Evolutionary conservation across 2,329 filamentous ascomycete species (phyloP).

Genomic region (Paecilomyces niveus): DNA sequence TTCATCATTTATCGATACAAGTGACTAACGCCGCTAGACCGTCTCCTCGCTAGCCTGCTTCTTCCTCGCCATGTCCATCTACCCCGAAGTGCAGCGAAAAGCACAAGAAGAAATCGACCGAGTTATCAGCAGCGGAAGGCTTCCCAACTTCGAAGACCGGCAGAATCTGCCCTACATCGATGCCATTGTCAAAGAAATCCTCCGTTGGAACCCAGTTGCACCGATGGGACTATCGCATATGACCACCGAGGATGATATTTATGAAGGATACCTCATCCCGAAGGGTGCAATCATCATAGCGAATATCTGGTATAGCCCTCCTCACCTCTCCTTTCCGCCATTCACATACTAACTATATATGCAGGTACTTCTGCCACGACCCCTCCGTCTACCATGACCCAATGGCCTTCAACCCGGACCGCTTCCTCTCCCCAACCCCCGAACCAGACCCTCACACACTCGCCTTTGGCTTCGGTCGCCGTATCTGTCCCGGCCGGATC

Average conservation of each 20-base stretch:
- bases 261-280: slow-evolving; percentile 20
- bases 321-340: slow-evolving; percentile 5
- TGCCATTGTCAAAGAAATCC: slow-evolving; percentile 31
- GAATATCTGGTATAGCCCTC: slow-evolving; percentile 27
- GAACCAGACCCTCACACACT: slow-evolving; percentile 30
- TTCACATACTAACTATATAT: background rate
- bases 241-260: slow-evolving; percentile 18
- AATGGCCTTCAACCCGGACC: slow-evolving; percentile 36
- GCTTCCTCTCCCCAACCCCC: slow-evolving; percentile 29
- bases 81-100: slow-evolving; percentile 45
- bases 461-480: slow-evolving; percentile 35
- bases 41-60: slow-evolving; percentile 38
- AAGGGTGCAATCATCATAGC: slow-evolving; percentile 29
- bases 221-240: slow-evolving; percentile 26
- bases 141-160: slow-evolving; percentile 33
- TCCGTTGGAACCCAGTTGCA: slow-evolving; percentile 29
- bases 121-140: slow-evolving; percentile 25
- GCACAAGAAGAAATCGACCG: slow-evolving; percentile 39
- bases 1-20: background rate
- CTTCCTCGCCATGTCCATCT: slow-evolving; percentile 47
- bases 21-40: slow-evolving; percentile 24
- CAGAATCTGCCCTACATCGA: slow-evolving; percentile 28
- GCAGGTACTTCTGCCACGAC: slow-evolving; percentile 36
- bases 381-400: slow-evolving; percentile 28
- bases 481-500: slow-evolving; percentile 36